Conservation (phyloP, 108 stramenopile genomes). For the Cafeteria roenbergensis region DNA sequence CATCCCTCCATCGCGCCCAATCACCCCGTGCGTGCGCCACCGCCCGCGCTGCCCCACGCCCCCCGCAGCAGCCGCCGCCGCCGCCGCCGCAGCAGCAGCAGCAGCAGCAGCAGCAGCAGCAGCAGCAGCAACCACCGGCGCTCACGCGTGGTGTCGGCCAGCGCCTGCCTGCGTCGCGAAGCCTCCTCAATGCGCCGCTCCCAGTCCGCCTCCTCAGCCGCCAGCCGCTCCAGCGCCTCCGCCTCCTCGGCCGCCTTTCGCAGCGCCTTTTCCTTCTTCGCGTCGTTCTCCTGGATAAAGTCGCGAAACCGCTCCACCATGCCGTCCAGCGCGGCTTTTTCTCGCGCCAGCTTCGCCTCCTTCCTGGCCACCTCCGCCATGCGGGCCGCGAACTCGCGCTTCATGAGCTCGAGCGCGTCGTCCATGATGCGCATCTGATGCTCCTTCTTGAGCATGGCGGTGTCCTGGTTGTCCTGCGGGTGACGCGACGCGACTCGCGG, state of each 20-base stretch:
- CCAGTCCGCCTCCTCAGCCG: neutral
- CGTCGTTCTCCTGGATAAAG: conserved; percentile 11
- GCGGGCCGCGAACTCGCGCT: conserved; percentile 5
- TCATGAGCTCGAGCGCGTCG: conserved; percentile 8
- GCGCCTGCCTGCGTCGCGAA: too few relatives aligned
- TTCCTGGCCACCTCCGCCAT: conserved; percentile 6
- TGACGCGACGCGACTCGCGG: too few relatives aligned
- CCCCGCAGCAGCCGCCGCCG: too few relatives aligned
- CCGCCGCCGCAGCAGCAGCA: too few relatives aligned
- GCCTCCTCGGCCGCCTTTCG: neutral
- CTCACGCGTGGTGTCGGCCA: too few relatives aligned
- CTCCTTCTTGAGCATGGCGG: conserved; percentile 2
- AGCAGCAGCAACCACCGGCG: too few relatives aligned
- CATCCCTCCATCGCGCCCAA: too few relatives aligned
- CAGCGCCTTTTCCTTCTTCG: neutral
- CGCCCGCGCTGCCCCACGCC: too few relatives aligned
- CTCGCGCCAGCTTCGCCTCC: neutral
- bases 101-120: too few relatives aligned
- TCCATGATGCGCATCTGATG: conserved; percentile 1
- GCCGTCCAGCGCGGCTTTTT: neutral
- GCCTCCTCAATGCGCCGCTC: too few relatives aligned
- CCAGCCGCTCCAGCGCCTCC: neutral
- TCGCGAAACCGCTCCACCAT: conserved; percentile 10
- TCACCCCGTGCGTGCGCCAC: too few relatives aligned
- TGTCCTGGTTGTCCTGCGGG: neutral